Conservation (phyloP, 352 stramenopile species). For the Phytophthora sojae region DNA sequence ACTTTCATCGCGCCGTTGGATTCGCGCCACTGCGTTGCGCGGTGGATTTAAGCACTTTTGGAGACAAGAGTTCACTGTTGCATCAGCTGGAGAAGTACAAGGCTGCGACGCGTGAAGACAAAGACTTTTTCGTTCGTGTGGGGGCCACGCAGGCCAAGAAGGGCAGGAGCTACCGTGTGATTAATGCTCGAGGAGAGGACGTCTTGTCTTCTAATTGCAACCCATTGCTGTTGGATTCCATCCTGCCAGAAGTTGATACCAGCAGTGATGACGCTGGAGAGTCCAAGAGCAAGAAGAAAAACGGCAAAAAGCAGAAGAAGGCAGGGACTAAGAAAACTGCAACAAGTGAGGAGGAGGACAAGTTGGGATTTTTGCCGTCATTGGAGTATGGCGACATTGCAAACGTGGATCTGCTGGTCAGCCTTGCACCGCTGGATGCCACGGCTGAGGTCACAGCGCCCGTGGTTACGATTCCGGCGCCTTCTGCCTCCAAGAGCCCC, state of each 20-base stretch:
- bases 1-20: slow-evolving; percentile 49
- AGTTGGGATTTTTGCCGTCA: slow-evolving; percentile 31
- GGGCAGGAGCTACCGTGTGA: slow-evolving; percentile 31
- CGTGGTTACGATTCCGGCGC: slow-evolving; percentile 46
- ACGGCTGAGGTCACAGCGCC: slow-evolving; percentile 21
- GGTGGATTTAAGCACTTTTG: slow-evolving; percentile 39
- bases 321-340: slow-evolving; percentile 35
- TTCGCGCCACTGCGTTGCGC: slow-evolving; percentile 50
- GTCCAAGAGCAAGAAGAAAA: slow-evolving; percentile 34
- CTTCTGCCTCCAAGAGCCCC: slow-evolving; percentile 14
- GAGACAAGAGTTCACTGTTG: slow-evolving; percentile 18
- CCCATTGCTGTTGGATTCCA: slow-evolving; percentile 7
- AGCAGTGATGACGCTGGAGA: slow-evolving; percentile 19
- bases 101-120: slow-evolving; percentile 27
- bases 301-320: slow-evolving; percentile 46
- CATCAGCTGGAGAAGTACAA: slow-evolving; percentile 43
- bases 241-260: slow-evolving; percentile 21
- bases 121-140: slow-evolving; percentile 49
- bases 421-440: slow-evolving; percentile 36
- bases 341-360: slow-evolving; percentile 28
- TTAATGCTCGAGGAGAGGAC: slow-evolving; percentile 45
- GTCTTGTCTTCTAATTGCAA: slow-evolving; percentile 13
- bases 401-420: slow-evolving; percentile 55
- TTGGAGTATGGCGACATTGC: slow-evolving; percentile 70
- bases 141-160: slow-evolving; percentile 29